Evolutionary conservation across 257 asterid genomes (phyloP).

Genomic region (Capsicum baccatum): DNA sequence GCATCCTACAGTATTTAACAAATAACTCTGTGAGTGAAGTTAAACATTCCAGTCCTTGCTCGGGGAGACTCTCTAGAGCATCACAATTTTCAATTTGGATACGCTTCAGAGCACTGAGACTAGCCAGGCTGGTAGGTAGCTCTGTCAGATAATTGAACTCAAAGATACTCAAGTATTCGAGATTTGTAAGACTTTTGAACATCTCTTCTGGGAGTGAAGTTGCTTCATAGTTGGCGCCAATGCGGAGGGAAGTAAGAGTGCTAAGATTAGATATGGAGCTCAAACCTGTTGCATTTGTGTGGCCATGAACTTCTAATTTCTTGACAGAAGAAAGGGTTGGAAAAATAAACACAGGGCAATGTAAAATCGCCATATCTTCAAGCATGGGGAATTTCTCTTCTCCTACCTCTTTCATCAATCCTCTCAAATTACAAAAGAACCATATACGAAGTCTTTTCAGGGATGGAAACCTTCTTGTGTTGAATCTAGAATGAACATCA

Average conservation of each 20-base stretch:
- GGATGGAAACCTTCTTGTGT: conserved; percentile 30
- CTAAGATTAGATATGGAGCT: conserved; percentile 16
- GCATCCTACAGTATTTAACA: background rate
- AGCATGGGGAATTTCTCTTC: conserved; percentile 34
- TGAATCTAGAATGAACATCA: background rate
- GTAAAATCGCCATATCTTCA: background rate
- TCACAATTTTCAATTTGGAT: background rate
- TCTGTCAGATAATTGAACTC: background rate
- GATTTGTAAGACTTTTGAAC: background rate
- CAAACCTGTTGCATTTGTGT: background rate
- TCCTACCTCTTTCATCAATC: conserved; percentile 24
- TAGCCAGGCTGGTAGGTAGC: background rate
- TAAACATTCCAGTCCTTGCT: background rate
- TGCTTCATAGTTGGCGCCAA: background rate
- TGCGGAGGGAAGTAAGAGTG: background rate
- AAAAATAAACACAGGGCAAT: background rate
- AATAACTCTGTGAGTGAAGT: background rate
- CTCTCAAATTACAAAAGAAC: conserved; percentile 30
- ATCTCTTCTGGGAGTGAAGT: conserved; percentile 17
- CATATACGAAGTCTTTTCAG: background rate
- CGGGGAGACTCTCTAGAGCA: background rate
- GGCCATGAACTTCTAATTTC: background rate
- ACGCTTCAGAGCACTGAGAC: conserved; percentile 19
- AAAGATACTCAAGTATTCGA: background rate
- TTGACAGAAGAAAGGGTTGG: conserved; percentile 15